Percentiles rank a stretch among this genome's conserved stretches.
Conservation (phyloP, 768 basidiomycete genomes). For the Suillus variegatus region DNA sequence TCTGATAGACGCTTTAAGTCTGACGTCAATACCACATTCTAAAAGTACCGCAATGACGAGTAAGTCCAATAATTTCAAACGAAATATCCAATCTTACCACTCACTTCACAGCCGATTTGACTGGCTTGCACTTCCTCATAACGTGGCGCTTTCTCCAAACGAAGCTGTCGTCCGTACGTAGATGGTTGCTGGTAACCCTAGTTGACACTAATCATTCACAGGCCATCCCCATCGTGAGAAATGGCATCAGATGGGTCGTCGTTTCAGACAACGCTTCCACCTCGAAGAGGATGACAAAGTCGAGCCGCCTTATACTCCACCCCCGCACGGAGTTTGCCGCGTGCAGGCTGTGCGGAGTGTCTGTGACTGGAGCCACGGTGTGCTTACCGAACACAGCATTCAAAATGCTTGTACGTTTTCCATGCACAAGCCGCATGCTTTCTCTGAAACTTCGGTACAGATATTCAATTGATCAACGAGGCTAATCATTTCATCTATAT, state of each 20-base stretch:
- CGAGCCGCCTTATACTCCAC: constrained; percentile 39
- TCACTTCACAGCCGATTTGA: constrained; percentile 44
- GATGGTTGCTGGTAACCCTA: neutral
- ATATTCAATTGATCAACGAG: constrained; percentile 78
- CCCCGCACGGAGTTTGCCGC: constrained; percentile 54
- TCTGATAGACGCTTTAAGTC: neutral
- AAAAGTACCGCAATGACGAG: constrained; percentile 42
- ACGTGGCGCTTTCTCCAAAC: constrained; percentile 57
- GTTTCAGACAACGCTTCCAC: constrained; percentile 69
- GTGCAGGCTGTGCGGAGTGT: constrained; percentile 88
- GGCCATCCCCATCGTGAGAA: constrained; percentile 68
- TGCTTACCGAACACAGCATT: constrained; percentile 86
- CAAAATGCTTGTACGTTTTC: constrained; percentile 83
- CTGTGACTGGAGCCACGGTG: constrained; percentile 93
- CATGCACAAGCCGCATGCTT: constrained; percentile 5
- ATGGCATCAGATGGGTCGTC: constrained; percentile 58
- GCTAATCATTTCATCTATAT: constrained; percentile 92
- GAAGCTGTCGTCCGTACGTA: constrained; percentile 64
- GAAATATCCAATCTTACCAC: constrained; percentile 11
- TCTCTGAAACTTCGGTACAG: constrained; percentile 34
- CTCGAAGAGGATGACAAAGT: constrained; percentile 42
- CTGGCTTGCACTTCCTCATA: constrained; percentile 82
- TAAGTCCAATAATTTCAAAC: constrained; percentile 31
- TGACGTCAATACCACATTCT: neutral
- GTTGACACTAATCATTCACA: constrained; percentile 16